Percentiles rank a stretch among this genome's conserved stretches.
phyloP scores from a whole-genome alignment of 352 stramenopile species.

The Phytophthora ohioensis region DNA sequence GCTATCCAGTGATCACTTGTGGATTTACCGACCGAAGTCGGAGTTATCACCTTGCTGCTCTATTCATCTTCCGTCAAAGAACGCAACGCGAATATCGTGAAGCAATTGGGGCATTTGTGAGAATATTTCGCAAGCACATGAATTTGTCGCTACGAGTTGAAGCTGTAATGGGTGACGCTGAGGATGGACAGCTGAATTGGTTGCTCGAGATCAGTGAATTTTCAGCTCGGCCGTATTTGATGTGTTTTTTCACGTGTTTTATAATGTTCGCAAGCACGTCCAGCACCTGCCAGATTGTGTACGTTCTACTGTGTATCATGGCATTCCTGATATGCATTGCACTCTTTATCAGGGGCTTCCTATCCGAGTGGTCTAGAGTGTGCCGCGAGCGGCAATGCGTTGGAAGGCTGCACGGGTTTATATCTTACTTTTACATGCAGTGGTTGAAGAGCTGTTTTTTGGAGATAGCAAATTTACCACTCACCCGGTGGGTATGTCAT shows the following conservation, averaged over 20 bases:
- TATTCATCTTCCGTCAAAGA: not conserved
- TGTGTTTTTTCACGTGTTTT: conserved; percentile 36
- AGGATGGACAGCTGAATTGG: not conserved
- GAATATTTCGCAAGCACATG: not conserved
- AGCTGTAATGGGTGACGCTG: not conserved
- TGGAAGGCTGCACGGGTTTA: conserved; percentile 3
- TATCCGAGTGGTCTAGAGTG: not conserved
- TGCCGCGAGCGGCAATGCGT: not conserved
- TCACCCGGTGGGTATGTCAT: conserved; percentile 16
- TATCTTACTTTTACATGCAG: conserved; percentile 9
- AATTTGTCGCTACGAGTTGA: not conserved
- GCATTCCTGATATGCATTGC: conserved; percentile 18
- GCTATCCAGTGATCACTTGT: conserved; percentile 15
- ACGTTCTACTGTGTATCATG: conserved; percentile 4
- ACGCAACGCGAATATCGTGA: not conserved
- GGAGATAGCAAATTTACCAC: conserved; percentile 30
- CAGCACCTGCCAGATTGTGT: conserved; percentile 4
- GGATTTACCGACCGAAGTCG: conserved; percentile 1
- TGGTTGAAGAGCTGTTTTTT: conserved; percentile 26
- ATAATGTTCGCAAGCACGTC: conserved; percentile 30
- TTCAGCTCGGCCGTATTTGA: conserved; percentile 1
- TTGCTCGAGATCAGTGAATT: not conserved
- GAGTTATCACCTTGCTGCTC: not conserved
- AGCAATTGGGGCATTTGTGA: not conserved
- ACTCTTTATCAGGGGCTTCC: not conserved